Conservation (phyloP, 805 yeast genomes). For the Schizosaccharomyces osmophilus region DNA sequence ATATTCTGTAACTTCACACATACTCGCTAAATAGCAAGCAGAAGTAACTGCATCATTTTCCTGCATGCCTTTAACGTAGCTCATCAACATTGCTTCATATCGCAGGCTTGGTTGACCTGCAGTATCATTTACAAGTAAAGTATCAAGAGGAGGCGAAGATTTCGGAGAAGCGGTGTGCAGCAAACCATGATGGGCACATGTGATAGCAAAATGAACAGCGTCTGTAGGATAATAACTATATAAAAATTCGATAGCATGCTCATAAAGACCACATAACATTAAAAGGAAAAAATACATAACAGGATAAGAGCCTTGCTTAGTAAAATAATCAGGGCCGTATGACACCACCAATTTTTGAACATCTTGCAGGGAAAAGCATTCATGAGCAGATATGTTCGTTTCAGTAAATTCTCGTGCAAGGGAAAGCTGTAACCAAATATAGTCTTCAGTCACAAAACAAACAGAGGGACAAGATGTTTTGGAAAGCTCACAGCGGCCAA, state of each 20-base stretch:
- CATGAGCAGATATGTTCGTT: slow-evolving; percentile 3
- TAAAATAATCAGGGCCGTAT: slow-evolving; percentile 50
- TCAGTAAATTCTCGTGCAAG: slow-evolving; percentile 30
- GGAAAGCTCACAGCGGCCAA: slow-evolving; percentile 70
- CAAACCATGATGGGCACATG: slow-evolving; percentile 48
- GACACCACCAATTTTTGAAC: slow-evolving; percentile 47
- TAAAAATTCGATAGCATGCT: slow-evolving; percentile 46
- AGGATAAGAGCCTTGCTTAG: slow-evolving; percentile 32
- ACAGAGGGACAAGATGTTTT: slow-evolving; percentile 45
- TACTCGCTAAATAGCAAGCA: slow-evolving; percentile 59
- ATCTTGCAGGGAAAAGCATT: slow-evolving; percentile 36
- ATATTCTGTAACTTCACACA: slow-evolving; percentile 33
- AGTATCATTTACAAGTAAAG: neutral
- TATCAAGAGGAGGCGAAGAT: slow-evolving; percentile 9
- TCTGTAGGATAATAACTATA: slow-evolving; percentile 48
- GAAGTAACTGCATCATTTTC: slow-evolving; percentile 74
- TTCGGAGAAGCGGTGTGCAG: slow-evolving; percentile 21
- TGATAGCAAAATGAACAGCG: slow-evolving; percentile 73
- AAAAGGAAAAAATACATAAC: slow-evolving; percentile 53
- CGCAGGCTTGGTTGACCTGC: slow-evolving; percentile 12
- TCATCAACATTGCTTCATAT: slow-evolving; percentile 44
- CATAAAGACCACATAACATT: slow-evolving; percentile 55
- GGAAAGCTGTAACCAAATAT: slow-evolving; percentile 85
- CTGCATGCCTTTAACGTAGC: slow-evolving; percentile 62
- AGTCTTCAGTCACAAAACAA: slow-evolving; percentile 65